Percentiles rank a stretch among this genome's conserved stretches.
These are phyloP conservation scores for Raffaelea albimanens DNA, from an alignment of 2,329 filamentous ascomycete genomes.

Conservation along the genomic window DNA sequence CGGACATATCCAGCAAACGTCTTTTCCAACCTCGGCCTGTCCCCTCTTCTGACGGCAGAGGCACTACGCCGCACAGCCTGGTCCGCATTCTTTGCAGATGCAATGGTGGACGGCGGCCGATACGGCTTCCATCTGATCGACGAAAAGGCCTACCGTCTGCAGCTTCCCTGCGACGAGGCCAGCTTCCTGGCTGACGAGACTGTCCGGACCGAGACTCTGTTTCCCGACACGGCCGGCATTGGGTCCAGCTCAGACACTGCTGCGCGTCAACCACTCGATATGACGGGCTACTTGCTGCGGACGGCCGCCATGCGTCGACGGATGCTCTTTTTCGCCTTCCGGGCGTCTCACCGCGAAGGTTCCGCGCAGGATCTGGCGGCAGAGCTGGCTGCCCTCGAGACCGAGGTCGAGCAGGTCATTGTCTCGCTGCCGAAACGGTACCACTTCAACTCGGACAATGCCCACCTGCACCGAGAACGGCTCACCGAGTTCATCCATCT, in stretches of 20 bases:
- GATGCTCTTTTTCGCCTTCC: conserved; percentile 11
- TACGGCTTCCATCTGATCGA: conserved; percentile 10
- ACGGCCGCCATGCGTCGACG: conserved; percentile 9
- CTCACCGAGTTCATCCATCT: conserved; percentile 10
- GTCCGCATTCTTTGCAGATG: conserved; percentile 9
- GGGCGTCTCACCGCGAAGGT: conserved; percentile 10
- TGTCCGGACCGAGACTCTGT: conserved; percentile 6
- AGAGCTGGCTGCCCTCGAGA: conserved; percentile 8
- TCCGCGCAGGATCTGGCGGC: conserved; percentile 4
- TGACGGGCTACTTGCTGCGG: conserved; percentile 8
- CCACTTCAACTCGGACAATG: conserved; percentile 9
- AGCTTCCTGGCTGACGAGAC: conserved; percentile 5
- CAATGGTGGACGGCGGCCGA: conserved; percentile 9
- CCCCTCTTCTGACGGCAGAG: conserved; percentile 9
- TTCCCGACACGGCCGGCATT: neutral
- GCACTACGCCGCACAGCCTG: conserved; percentile 11
- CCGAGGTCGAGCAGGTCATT: conserved; percentile 8
- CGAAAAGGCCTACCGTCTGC: conserved; percentile 7
- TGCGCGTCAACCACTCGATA: conserved; percentile 7
- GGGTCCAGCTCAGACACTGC: neutral
- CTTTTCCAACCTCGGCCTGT: conserved; percentile 3
- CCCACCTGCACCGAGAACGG: conserved; percentile 10
- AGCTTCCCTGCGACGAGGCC: conserved; percentile 10
- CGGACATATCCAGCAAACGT: conserved; percentile 6
- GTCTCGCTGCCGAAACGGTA: conserved; percentile 5